Percentiles rank a stretch among this genome's conserved stretches.
phyloP scores from a whole-genome alignment of 495 filamentous ascomycete genomes.

The Mytilinidion resinicola region DNA sequence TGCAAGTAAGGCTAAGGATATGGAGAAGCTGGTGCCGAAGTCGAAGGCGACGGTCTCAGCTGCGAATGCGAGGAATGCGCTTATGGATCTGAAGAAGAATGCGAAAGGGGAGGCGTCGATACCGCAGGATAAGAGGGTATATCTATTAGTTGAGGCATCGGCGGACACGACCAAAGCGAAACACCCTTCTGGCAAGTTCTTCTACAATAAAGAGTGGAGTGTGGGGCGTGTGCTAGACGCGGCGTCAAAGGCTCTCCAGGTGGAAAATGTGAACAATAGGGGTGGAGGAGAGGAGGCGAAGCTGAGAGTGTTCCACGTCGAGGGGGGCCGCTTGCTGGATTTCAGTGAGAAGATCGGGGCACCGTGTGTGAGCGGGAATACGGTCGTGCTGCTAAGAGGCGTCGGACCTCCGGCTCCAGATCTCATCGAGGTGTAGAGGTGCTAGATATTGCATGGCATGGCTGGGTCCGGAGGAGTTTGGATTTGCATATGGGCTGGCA shows the following conservation, averaged over 20 bases:
- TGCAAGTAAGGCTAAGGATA: constrained; percentile 1
- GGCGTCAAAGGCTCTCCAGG: constrained; percentile 71
- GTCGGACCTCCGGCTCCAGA: constrained; percentile 58
- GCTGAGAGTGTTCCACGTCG: constrained; percentile 84
- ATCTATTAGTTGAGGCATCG: constrained; percentile 80
- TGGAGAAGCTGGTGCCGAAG: constrained; percentile 47
- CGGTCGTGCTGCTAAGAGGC: constrained; percentile 79
- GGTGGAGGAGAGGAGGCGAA: constrained; percentile 68
- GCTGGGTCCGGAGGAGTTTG: no score
- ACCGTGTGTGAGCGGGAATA: constrained; percentile 69
- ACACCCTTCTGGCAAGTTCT: constrained; percentile 57
- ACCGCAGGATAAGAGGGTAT: constrained; percentile 71
- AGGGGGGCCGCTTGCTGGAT: constrained; percentile 74
- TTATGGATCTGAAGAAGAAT: constrained; percentile 57
- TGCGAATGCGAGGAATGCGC: no score
- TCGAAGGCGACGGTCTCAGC: background rate
- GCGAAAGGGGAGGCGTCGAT: constrained; percentile 86
- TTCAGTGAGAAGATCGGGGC: constrained; percentile 78
- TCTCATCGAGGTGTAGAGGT: constrained; percentile 33
- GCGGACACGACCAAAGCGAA: constrained; percentile 66
- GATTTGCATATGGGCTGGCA: no score
- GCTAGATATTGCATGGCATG: background rate
- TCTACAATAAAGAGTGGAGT: constrained; percentile 78
- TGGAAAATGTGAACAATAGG: constrained; percentile 86
- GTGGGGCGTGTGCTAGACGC: constrained; percentile 83